These are phyloP conservation scores for Myochromella boudieri DNA, from an alignment of 768 basidiomycete species.

Conservation along the genomic window DNA sequence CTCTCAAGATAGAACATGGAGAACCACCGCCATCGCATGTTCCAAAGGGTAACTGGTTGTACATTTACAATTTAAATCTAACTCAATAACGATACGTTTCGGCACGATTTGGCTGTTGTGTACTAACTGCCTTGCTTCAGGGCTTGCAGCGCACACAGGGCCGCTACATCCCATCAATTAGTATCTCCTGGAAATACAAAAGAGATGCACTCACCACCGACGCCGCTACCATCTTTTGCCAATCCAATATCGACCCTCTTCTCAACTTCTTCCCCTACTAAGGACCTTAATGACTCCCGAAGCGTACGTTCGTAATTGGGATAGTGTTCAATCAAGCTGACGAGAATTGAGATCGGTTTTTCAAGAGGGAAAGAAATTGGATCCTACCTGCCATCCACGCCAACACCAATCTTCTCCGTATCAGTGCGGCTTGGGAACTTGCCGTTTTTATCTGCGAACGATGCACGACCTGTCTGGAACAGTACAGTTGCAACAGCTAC, in stretches of 20 bases:
- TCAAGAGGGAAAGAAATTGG: not conserved
- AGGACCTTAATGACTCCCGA: slow-evolving; percentile 66
- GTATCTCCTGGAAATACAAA: not conserved
- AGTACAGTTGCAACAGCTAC: slow-evolving; percentile 86
- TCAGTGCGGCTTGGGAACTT: slow-evolving; percentile 25
- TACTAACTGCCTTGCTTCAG: slow-evolving; percentile 47
- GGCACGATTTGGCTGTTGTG: slow-evolving; percentile 14
- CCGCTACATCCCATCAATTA: slow-evolving; percentile 51
- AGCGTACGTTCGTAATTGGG: slow-evolving; percentile 80
- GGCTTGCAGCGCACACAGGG: slow-evolving; percentile 83
- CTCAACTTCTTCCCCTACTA: slow-evolving; percentile 84
- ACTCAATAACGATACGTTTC: slow-evolving; percentile 2
- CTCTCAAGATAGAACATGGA: not conserved
- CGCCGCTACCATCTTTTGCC: slow-evolving; percentile 97
- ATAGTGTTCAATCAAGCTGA: slow-evolving; percentile 88
- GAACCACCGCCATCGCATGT: not conserved
- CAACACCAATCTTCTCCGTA: slow-evolving; percentile 67
- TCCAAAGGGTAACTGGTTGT: slow-evolving; percentile 1
- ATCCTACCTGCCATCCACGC: slow-evolving; percentile 89
- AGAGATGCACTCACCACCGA: slow-evolving; percentile 70
- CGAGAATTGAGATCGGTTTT: slow-evolving; percentile 1
- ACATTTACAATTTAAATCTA: slow-evolving; percentile 11
- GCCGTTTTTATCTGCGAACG: slow-evolving; percentile 41
- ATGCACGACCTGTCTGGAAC: slow-evolving; percentile 74
- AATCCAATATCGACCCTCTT: slow-evolving; percentile 81